Evolutionary conservation across 1,139 yeast species (phyloP).

Genomic region (Hanseniaspora gamundiae): DNA sequence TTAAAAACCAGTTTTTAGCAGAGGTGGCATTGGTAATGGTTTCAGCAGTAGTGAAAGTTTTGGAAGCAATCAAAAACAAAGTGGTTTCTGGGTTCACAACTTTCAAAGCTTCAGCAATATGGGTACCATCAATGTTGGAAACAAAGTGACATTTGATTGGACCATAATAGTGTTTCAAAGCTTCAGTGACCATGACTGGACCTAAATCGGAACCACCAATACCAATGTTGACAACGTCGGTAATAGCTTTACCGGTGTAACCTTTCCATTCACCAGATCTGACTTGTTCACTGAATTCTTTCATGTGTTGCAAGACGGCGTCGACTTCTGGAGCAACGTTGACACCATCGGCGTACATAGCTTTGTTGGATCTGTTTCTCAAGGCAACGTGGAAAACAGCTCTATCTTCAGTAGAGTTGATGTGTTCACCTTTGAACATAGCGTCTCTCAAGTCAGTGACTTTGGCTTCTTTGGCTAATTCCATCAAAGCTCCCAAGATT

Average conservation of each 20-base stretch:
- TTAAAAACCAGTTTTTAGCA: constrained; percentile 89
- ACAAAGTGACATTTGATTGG: constrained; percentile 71
- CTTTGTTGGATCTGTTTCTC: constrained; percentile 76
- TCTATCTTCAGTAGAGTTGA: constrained; percentile 90
- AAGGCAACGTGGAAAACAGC: constrained; percentile 95
- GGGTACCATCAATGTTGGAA: constrained; percentile 97
- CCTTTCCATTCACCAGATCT: constrained; percentile 96
- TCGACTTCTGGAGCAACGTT: constrained; percentile 88
- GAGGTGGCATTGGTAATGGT: constrained; percentile 91
- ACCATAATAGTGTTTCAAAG: constrained; percentile 78
- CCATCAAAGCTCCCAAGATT: constrained; percentile 50
- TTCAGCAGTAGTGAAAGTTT: constrained; percentile 98
- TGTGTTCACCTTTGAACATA: constrained; percentile 85
- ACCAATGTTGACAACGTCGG: constrained; percentile 93
- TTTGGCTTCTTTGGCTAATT: constrained; percentile 81
- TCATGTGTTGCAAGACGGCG: constrained; percentile 85
- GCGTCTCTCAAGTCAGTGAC: constrained; percentile 81
- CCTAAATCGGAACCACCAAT: constrained; percentile 98
- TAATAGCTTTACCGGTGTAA: constrained; percentile 86
- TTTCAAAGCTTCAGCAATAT: constrained; percentile 82
- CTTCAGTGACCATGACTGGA: constrained; percentile 98
- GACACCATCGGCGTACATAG: constrained; percentile 78
- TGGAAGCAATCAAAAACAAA: constrained; percentile 86
- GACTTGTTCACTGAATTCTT: constrained; percentile 79
- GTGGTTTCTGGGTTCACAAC: constrained; percentile 79